phyloP scores from a whole-genome alignment of 2,329 filamentous ascomycete genomes.

The Aspergillus clavatus region DNA sequence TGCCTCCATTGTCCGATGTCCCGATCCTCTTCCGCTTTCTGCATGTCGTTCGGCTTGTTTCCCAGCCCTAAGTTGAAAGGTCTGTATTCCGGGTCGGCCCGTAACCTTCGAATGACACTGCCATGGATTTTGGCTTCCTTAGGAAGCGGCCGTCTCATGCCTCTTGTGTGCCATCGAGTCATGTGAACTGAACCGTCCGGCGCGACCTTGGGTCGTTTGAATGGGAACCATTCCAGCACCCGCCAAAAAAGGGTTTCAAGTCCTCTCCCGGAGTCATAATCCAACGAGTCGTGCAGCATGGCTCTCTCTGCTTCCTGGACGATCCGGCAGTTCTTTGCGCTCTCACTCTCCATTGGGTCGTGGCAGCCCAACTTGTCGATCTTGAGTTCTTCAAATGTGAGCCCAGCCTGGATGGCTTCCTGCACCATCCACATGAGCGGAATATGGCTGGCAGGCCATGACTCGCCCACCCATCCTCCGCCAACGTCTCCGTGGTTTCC shows the following conservation, averaged over 20 bases:
- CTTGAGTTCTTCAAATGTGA: conserved; percentile 55
- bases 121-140: conserved; percentile 11
- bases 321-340: conserved; percentile 2
- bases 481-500: conserved; percentile 72
- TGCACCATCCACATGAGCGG: conserved; percentile 65
- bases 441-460: conserved; percentile 56
- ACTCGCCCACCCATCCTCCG: conserved; percentile 63
- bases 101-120: conserved; percentile 13
- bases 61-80: conserved; percentile 20
- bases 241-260: conserved; percentile 18
- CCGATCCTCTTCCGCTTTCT: conserved; percentile 1
- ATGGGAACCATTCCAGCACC: conserved; percentile 15
- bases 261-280: conserved; percentile 12
- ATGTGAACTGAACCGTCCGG: conserved; percentile 11
- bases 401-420: conserved; percentile 57
- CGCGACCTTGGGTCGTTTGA: conserved; percentile 11
- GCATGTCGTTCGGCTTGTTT: conserved; percentile 1
- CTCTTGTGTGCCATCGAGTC: conserved; percentile 15
- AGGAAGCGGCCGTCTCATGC: conserved; percentile 12
- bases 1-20: conserved; percentile 8
- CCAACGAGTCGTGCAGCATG: conserved; percentile 14
- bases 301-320: conserved; percentile 9
- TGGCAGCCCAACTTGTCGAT: conserved; percentile 17
- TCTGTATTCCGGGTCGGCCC: conserved; percentile 11
- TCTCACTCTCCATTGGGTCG: conserved; percentile 3